phyloP scores from a whole-genome alignment of 495 filamentous ascomycete genomes.

The Aspergillus sclerotiicarbonarius region DNA sequence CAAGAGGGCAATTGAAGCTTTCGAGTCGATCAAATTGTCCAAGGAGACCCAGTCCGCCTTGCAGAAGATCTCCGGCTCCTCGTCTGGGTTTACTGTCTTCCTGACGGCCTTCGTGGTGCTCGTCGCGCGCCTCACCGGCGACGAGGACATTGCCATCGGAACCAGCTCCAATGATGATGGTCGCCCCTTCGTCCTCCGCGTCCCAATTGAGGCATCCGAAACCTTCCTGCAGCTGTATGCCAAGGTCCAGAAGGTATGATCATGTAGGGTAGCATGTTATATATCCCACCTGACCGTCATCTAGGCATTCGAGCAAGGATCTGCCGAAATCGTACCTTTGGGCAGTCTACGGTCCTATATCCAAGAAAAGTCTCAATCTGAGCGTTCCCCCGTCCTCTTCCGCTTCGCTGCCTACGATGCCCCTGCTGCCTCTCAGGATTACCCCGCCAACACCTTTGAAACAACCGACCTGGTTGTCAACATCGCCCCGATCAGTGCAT shows the following conservation, averaged over 20 bases:
- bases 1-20: constrained; percentile 48
- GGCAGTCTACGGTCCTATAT: constrained; percentile 44
- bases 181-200: constrained; percentile 49
- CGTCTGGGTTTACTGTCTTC: constrained; percentile 46
- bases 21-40: constrained; percentile 43
- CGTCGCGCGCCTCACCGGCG: constrained; percentile 51
- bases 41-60: constrained; percentile 37
- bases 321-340: constrained; percentile 48
- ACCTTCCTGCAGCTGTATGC: constrained; percentile 42
- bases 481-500: constrained; percentile 30
- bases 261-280: background rate
- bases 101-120: constrained; percentile 48
- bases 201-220: constrained; percentile 39
- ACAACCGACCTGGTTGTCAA: constrained; percentile 49
- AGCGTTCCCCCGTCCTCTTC: constrained; percentile 44
- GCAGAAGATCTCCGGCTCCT: constrained; percentile 39
- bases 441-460: constrained; percentile 45
- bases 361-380: constrained; percentile 43
- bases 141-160: constrained; percentile 52
- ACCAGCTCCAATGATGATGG: constrained; percentile 45
- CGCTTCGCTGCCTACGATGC: constrained; percentile 51
- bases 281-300: constrained; percentile 8
- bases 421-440: constrained; percentile 45
- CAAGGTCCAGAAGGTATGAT: constrained; percentile 47
- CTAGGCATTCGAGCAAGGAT: constrained; percentile 41